Evolutionary conservation across 1,139 yeast species (phyloP).

Genomic region (Saccharomycopsis crataegensis): DNA sequence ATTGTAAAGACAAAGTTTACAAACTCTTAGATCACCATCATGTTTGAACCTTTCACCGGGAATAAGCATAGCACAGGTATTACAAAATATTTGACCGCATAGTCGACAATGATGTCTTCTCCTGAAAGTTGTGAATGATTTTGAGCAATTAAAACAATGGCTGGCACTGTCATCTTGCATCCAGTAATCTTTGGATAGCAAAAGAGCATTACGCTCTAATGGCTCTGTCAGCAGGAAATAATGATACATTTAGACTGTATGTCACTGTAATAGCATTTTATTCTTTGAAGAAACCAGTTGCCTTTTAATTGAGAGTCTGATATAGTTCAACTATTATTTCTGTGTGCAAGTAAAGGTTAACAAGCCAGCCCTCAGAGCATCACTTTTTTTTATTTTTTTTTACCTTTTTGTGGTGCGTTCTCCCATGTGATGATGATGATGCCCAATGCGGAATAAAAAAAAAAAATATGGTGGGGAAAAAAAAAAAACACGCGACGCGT

Average conservation of each 20-base stretch:
- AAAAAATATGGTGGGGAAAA: too few relatives aligned
- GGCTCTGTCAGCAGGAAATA: slow-evolving; percentile 1
- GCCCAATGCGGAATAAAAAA: too few relatives aligned
- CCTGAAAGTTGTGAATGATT: slow-evolving; percentile 67
- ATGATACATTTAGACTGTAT: not conserved
- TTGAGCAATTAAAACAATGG: slow-evolving; percentile 71
- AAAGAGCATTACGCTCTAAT: slow-evolving; percentile 23
- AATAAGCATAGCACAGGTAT: slow-evolving; percentile 70
- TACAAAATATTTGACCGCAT: slow-evolving; percentile 93
- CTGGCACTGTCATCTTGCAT: slow-evolving; percentile 84
- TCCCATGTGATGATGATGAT: too few relatives aligned
- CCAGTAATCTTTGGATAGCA: slow-evolving; percentile 69
- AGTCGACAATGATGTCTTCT: slow-evolving; percentile 92
- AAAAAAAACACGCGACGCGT: too few relatives aligned
- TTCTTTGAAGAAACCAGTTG: too few relatives aligned
- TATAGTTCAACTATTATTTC: too few relatives aligned
- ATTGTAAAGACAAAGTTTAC: slow-evolving; percentile 60
- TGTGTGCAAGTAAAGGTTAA: too few relatives aligned
- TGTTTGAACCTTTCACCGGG: slow-evolving; percentile 68
- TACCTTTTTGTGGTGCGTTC: too few relatives aligned
- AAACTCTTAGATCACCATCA: slow-evolving; percentile 68
- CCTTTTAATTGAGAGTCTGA: too few relatives aligned
- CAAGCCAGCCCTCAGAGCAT: too few relatives aligned
- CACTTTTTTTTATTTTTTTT: too few relatives aligned
- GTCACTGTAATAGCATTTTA: too few relatives aligned